These are phyloP conservation scores for Candolleomyces aberdarensis DNA, from an alignment of 768 basidiomycete species.

Conservation along the genomic window DNA sequence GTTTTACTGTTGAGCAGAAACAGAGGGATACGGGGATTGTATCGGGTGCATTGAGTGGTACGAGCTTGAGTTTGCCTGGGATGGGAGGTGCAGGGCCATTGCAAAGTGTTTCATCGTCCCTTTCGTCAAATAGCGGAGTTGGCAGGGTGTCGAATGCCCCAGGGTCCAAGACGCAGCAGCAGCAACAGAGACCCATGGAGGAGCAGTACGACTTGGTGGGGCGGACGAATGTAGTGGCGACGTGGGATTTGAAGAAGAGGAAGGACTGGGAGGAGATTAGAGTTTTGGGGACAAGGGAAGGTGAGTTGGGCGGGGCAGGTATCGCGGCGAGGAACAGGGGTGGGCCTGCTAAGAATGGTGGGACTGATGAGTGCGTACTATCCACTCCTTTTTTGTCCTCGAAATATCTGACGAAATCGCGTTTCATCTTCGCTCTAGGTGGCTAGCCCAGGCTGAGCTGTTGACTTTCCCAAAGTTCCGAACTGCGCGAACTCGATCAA, in stretches of 20 bases:
- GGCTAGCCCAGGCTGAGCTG: slow-evolving; percentile 79
- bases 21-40: slow-evolving; percentile 22
- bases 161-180: background rate
- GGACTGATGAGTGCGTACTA: slow-evolving; percentile 32
- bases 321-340: slow-evolving; percentile 1
- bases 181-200: slow-evolving; percentile 9
- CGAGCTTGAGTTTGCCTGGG: slow-evolving; percentile 42
- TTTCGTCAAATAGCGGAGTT: slow-evolving; percentile 10
- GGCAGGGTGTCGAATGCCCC: background rate
- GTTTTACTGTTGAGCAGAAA: slow-evolving; percentile 45
- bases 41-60: slow-evolving; percentile 12
- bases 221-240: slow-evolving; percentile 47
- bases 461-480: slow-evolving; percentile 64
- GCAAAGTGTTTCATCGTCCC: slow-evolving; percentile 29
- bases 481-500: slow-evolving; percentile 61
- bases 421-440: slow-evolving; percentile 34
- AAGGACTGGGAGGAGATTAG: slow-evolving; percentile 54
- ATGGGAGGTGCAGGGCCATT: slow-evolving; percentile 36
- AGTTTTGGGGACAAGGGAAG: slow-evolving; percentile 18
- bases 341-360: background rate
- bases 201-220: slow-evolving; percentile 29
- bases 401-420: slow-evolving; percentile 7
- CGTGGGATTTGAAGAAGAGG: slow-evolving; percentile 59
- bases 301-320: background rate
- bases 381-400: no score